Percentiles rank a stretch among this genome's conserved stretches.
Evolutionary conservation across 1,139 yeast genomes (phyloP).

Genomic region (Suhomyces bokatorum): DNA sequence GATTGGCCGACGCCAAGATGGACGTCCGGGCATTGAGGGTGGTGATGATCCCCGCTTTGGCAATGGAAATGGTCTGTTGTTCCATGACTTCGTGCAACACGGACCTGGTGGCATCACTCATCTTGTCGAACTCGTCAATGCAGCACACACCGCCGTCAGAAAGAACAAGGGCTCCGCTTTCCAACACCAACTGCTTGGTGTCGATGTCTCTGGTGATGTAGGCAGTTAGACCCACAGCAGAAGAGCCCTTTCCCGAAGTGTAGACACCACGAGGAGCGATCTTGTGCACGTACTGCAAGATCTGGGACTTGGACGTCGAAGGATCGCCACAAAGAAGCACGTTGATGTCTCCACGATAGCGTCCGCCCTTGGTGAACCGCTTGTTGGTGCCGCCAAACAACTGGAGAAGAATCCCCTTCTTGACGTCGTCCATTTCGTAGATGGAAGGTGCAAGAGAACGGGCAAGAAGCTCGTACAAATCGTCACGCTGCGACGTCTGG

Average conservation of each 20-base stretch:
- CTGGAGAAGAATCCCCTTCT: slow-evolving; percentile 89
- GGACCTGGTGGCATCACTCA: slow-evolving; percentile 92
- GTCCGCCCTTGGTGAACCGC: slow-evolving; percentile 84
- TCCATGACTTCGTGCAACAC: slow-evolving; percentile 99
- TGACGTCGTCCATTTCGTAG: slow-evolving; percentile 93
- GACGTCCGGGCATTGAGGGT: slow-evolving; percentile 96
- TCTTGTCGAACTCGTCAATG: slow-evolving; percentile 97
- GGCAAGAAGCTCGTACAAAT: slow-evolving; percentile 83
- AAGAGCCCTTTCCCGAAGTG: slow-evolving; percentile 97
- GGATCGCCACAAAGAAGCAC: slow-evolving; percentile 95
- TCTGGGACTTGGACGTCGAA: slow-evolving; percentile 93
- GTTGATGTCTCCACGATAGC: slow-evolving; percentile 94
- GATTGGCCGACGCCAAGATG: slow-evolving; percentile 93
- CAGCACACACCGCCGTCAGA: slow-evolving; percentile 99
- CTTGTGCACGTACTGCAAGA: slow-evolving; percentile 90
- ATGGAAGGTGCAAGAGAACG: slow-evolving; percentile 95
- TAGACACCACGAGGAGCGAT: slow-evolving; percentile 98
- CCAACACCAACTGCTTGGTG: slow-evolving; percentile 88
- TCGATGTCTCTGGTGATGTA: slow-evolving; percentile 93
- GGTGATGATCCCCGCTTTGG: slow-evolving; percentile 97
- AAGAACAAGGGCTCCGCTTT: slow-evolving; percentile 92
- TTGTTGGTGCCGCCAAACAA: slow-evolving; percentile 95
- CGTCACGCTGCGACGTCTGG: slow-evolving; percentile 65
- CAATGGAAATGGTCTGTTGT: slow-evolving; percentile 96
- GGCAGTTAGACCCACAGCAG: slow-evolving; percentile 98